phyloP scores from a whole-genome alignment of 441 rosid genomes.

The Geranium incanum region DNA sequence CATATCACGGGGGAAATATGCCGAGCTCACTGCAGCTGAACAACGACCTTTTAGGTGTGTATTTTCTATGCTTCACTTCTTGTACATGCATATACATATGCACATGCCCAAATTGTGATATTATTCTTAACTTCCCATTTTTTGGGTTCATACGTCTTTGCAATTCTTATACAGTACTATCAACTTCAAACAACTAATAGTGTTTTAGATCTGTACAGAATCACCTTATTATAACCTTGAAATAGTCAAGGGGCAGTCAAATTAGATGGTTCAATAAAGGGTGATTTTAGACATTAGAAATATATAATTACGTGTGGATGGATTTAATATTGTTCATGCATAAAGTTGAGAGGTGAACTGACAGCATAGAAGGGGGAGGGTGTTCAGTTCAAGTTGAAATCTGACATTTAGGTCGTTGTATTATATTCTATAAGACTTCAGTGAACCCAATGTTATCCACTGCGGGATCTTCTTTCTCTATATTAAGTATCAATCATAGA shows the following conservation, averaged over 20 bases:
- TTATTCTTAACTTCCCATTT: background rate
- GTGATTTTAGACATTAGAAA: background rate
- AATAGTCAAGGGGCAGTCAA: background rate
- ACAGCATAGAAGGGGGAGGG: background rate
- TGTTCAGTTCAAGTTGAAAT: background rate
- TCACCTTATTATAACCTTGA: background rate
- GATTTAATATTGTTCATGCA: background rate
- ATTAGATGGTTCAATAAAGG: background rate
- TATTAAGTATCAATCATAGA: background rate
- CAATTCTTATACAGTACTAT: background rate
- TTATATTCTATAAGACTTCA: background rate
- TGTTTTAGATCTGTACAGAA: background rate
- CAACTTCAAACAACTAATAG: background rate
- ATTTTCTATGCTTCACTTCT: constrained; percentile 7
- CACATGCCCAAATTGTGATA: background rate
- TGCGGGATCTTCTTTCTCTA: background rate
- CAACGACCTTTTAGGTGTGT: constrained; percentile 77
- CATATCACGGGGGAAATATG: constrained; percentile 84
- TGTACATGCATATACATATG: background rate
- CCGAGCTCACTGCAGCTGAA: constrained; percentile 87
- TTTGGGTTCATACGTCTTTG: background rate
- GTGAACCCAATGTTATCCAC: background rate
- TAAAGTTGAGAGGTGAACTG: background rate
- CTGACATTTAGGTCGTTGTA: background rate
- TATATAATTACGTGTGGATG: background rate